Evolutionary conservation across 257 asterid genomes (phyloP).

Genomic region (Solanum rostratum): DNA sequence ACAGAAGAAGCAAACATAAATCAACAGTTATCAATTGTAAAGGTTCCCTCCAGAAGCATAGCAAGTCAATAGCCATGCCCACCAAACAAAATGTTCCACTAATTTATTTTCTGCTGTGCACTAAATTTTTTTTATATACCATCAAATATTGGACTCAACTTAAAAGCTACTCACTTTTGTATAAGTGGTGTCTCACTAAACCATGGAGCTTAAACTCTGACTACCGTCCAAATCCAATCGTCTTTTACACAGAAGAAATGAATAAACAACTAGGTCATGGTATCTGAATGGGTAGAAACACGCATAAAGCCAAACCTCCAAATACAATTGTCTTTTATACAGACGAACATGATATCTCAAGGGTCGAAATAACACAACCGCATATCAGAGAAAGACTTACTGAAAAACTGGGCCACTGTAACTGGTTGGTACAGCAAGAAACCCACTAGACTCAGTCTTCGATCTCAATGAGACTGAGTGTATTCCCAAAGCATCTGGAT

Average conservation of each 20-base stretch:
- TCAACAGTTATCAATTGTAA: neutral
- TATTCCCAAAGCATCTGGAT: conserved; percentile 95
- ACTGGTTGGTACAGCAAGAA: conserved; percentile 31
- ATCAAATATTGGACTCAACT: neutral
- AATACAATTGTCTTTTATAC: neutral
- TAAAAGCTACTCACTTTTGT: neutral
- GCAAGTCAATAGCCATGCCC: neutral
- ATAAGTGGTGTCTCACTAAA: neutral
- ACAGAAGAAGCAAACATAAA: neutral
- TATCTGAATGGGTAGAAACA: neutral
- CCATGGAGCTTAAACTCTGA: neutral
- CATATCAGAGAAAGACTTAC: conserved; percentile 38
- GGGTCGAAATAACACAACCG: neutral
- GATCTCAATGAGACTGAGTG: conserved; percentile 72
- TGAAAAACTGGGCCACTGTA: conserved; percentile 76
- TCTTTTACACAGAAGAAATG: neutral
- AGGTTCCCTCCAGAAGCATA: neutral
- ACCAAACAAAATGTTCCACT: neutral
- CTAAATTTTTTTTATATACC: neutral
- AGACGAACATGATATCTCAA: neutral
- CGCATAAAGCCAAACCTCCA: neutral
- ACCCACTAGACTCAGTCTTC: conserved; percentile 46
- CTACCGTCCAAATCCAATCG: neutral
- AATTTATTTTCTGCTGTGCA: neutral
- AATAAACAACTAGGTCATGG: neutral